Percentiles rank a stretch among this genome's conserved stretches.
These are phyloP conservation scores for Ceratobasidium sp. DNA, from an alignment of 1,284 basidiomycete species.

Conservation along the genomic window DNA sequence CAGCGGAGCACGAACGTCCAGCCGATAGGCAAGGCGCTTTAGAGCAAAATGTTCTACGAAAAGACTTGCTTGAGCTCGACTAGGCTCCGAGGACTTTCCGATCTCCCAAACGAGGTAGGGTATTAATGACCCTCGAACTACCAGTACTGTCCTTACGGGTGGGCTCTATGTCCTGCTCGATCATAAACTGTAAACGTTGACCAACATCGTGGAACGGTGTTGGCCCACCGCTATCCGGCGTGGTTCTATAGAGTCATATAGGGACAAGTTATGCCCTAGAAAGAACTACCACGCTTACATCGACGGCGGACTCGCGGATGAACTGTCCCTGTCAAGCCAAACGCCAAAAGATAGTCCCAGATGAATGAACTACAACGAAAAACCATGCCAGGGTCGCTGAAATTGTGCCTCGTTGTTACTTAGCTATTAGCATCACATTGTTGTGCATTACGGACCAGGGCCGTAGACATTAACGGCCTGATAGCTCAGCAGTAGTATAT, in stretches of 20 bases:
- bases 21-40: not conserved
- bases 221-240: not conserved
- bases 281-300: not conserved
- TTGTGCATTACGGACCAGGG: no score
- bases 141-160: no score
- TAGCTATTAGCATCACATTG: no score
- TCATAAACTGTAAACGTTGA: not conserved
- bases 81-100: not conserved
- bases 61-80: not conserved
- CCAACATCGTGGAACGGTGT: not conserved
- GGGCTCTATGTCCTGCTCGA: not conserved
- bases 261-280: not conserved
- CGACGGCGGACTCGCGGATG: not conserved
- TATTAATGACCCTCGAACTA: not conserved
- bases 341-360: not conserved
- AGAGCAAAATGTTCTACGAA: not conserved
- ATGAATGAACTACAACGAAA: not conserved
- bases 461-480: no score
- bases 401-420: no score
- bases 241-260: not conserved
- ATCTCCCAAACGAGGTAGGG: not conserved
- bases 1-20: not conserved
- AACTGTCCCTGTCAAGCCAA: not conserved
- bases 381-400: no score
- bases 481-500: not conserved